These are phyloP conservation scores for Cladobotryum mycophilum DNA, from an alignment of 2,329 filamentous ascomycete species.

Conservation along the genomic window DNA sequence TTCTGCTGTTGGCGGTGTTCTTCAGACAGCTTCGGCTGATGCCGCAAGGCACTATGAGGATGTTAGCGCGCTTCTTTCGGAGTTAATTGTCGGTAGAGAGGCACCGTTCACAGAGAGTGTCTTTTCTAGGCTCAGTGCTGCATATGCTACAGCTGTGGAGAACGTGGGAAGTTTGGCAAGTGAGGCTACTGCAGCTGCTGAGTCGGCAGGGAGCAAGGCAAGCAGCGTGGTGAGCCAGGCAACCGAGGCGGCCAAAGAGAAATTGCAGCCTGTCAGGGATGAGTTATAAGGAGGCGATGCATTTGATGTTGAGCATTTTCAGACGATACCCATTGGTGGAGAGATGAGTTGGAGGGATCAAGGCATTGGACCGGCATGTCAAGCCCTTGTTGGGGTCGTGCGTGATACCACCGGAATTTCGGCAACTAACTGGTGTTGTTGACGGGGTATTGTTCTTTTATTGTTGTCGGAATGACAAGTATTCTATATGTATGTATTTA, in stretches of 20 bases:
- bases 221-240: conserved; percentile 34
- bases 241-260: conserved; percentile 37
- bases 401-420: background rate
- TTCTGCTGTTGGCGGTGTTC: conserved; percentile 44
- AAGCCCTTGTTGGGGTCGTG: background rate
- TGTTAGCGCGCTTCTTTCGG: conserved; percentile 66
- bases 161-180: conserved; percentile 41
- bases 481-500: background rate
- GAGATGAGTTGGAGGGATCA: background rate
- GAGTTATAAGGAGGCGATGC: conserved; percentile 30
- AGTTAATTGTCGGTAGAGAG: conserved; percentile 71
- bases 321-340: conserved; percentile 9
- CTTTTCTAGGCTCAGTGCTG: conserved; percentile 62
- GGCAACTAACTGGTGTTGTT: background rate
- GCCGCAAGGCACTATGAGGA: conserved; percentile 60
- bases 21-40: conserved; percentile 55
- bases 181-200: conserved; percentile 27
- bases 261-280: conserved; percentile 30
- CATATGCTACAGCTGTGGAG: conserved; percentile 62
- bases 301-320: background rate
- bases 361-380: background rate
- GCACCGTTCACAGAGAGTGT: conserved; percentile 77
- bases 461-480: too few species aligned
- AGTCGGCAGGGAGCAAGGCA: conserved; percentile 30
- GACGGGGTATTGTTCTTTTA: too few species aligned